A percentile compares a stretch with the other conserved stretches of the same genome.
Evolutionary conservation across 352 stramenopile species (phyloP).

Genomic region (Aphanomyces euteiches): DNA sequence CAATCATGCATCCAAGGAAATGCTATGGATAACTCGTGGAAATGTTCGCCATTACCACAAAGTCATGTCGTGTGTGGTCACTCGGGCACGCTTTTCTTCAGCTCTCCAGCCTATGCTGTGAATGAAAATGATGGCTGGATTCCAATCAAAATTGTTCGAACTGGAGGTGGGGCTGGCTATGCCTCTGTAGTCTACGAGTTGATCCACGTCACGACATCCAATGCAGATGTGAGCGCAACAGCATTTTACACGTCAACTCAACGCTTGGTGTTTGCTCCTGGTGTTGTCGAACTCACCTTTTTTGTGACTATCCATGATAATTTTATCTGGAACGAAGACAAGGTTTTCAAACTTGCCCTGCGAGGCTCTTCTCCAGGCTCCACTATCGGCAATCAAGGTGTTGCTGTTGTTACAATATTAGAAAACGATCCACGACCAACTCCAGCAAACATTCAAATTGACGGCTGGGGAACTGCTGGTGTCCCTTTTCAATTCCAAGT

Average conservation of each 20-base stretch:
- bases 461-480: constrained; percentile 42
- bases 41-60: constrained; percentile 42
- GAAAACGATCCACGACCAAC: constrained; percentile 62
- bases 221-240: constrained; percentile 74
- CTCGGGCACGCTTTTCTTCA: constrained; percentile 83
- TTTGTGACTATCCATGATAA: constrained; percentile 91
- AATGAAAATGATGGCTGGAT: constrained; percentile 66
- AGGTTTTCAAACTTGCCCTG: constrained; percentile 63
- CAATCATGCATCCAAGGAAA: constrained; percentile 59
- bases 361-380: constrained; percentile 34
- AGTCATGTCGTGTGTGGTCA: constrained; percentile 91
- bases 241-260: constrained; percentile 84
- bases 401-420: constrained; percentile 64
- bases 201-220: constrained; percentile 71
- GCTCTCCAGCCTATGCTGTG: constrained; percentile 80
- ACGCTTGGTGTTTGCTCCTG: constrained; percentile 70
- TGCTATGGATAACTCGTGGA: constrained; percentile 58
- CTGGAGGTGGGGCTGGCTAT: constrained; percentile 78
- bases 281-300: constrained; percentile 84
- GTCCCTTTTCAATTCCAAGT: constrained; percentile 45
- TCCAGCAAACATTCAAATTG: constrained; percentile 34
- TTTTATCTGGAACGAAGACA: constrained; percentile 56
- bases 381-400: constrained; percentile 55
- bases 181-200: constrained; percentile 79
- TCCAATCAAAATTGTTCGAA: constrained; percentile 78